These are phyloP conservation scores for Chytriomyces sp. DNA, from an alignment of 192 early-diverging fungal species.

Conservation along the genomic window DNA sequence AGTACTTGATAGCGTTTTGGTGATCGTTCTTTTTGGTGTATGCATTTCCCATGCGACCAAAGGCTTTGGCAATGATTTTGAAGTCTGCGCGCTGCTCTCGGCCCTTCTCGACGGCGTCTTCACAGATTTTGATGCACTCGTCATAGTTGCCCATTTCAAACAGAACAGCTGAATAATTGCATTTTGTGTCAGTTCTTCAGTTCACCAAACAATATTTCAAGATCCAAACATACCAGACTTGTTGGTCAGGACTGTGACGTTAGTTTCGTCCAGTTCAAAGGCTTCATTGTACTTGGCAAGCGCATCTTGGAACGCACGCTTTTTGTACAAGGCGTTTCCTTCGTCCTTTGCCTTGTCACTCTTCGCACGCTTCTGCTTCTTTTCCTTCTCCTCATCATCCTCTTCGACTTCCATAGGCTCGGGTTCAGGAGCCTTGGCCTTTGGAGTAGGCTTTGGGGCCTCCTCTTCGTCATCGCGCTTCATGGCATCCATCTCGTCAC, in stretches of 20 bases:
- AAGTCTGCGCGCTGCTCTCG: slow-evolving; percentile 90
- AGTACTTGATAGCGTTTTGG: slow-evolving; percentile 89
- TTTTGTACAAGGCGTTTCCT: slow-evolving; percentile 92
- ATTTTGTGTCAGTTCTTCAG: neutral
- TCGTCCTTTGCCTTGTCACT: slow-evolving; percentile 78
- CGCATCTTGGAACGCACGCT: slow-evolving; percentile 87
- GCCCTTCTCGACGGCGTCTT: slow-evolving; percentile 89
- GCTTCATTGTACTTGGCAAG: slow-evolving; percentile 89
- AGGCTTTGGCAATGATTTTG: slow-evolving; percentile 94
- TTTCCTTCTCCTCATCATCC: slow-evolving; percentile 65
- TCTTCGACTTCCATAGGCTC: slow-evolving; percentile 50
- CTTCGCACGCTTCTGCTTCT: slow-evolving; percentile 70
- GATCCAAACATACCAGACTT: slow-evolving; percentile 73
- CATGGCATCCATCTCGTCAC: slow-evolving; percentile 42
- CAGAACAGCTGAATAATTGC: slow-evolving; percentile 69
- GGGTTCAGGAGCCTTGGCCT: slow-evolving; percentile 41
- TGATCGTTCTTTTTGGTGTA: slow-evolving; percentile 81
- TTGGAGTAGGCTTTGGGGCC: slow-evolving; percentile 27
- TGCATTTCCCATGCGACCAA: slow-evolving; percentile 88
- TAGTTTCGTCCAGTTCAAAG: slow-evolving; percentile 85
- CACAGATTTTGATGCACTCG: slow-evolving; percentile 90
- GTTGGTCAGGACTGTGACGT: slow-evolving; percentile 93
- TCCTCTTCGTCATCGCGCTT: slow-evolving; percentile 39
- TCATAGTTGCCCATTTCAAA: slow-evolving; percentile 93
- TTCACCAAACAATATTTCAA: neutral